phyloP scores from a whole-genome alignment of 2,329 filamentous ascomycete genomes.

The Sphaerulina populicola region DNA sequence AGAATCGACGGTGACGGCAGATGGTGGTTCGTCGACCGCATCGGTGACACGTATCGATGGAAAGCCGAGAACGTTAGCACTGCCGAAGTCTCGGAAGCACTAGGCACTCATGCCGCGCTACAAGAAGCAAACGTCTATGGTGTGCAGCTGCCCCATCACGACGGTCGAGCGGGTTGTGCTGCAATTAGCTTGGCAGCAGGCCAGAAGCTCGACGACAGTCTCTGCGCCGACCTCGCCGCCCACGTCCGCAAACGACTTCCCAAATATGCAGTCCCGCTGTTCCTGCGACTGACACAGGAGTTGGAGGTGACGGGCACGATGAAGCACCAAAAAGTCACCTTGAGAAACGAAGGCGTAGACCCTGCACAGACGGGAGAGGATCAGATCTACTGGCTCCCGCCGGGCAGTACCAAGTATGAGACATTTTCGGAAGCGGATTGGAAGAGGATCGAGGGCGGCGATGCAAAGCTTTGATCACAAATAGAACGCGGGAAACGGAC shows the following conservation, averaged over 20 bases:
- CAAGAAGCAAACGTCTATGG: slow-evolving; percentile 82
- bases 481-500: background rate
- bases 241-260: slow-evolving; percentile 56
- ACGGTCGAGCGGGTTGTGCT: slow-evolving; percentile 75
- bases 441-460: slow-evolving; percentile 57
- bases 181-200: slow-evolving; percentile 51
- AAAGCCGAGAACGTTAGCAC: slow-evolving; percentile 49
- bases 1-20: slow-evolving; percentile 62
- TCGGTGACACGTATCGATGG: slow-evolving; percentile 69
- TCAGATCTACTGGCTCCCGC: slow-evolving; percentile 58
- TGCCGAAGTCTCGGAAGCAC: slow-evolving; percentile 64
- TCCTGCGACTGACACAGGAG: slow-evolving; percentile 58
- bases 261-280: slow-evolving; percentile 67
- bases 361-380: slow-evolving; percentile 47
- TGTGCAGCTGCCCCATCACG: slow-evolving; percentile 68
- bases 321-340: slow-evolving; percentile 73
- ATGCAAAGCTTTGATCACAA: slow-evolving; percentile 61
- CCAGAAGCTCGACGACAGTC: slow-evolving; percentile 28
- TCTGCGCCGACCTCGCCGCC: slow-evolving; percentile 47
- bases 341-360: slow-evolving; percentile 67
- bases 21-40: slow-evolving; percentile 71
- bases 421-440: slow-evolving; percentile 61
- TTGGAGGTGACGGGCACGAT: slow-evolving; percentile 70
- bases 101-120: slow-evolving; percentile 59
- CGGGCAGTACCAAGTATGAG: slow-evolving; percentile 52